Base-by-base conservation (phyloP, 345 rosid genomes). In the Brassica incana region DNA sequence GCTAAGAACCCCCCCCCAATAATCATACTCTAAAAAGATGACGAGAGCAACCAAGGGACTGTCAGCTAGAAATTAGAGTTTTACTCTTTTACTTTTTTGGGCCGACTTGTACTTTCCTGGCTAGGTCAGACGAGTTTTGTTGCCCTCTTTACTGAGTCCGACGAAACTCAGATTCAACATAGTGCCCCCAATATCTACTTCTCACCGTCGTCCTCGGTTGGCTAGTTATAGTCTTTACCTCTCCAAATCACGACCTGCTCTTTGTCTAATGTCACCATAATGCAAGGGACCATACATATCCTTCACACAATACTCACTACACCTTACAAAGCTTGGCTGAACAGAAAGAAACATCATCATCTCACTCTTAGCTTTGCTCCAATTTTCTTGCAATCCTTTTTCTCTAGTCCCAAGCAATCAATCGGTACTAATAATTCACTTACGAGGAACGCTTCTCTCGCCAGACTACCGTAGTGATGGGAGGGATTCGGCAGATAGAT, bases 321-420 rank as follows among this genome's bases (percentile, higher is more conserved):
- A 38, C 45, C 45, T 38, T 8, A 38, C 45, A 38, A 38, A 38
- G 11, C 45, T 38, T 38, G 45, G 12, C 45, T 38, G 12, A 38
- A 36, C 40, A 6, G 40, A 38, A 38, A 38, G 45, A 38, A 38
- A 38, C 45, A 38, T 48, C 54, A 48, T 48, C 52, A 76, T 48
- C 77, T 84, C 85, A 94, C 95, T 84, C 96, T 86, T 12, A 95
- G 91, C 83, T 91, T 95, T 88, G 89, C 87, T 78, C 98, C 99
- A 66, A 95, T 91, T 85, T 93, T 95, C 89, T 86, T 93, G 87
- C 86, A 90, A 81, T 95, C 98, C 60, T 89, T 93, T 83, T 62
- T 89, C 82, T 90, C 94, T 36, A 93, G 85, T 48, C 99, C 98
- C 64, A 79, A 81, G 84, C 98, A 89, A 84, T 95, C 97, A 73